Evolutionary conservation across 805 yeast species (phyloP), one percentile per base, ranked within the genome.

Genomic region (Ogataea allantospora): DNA sequence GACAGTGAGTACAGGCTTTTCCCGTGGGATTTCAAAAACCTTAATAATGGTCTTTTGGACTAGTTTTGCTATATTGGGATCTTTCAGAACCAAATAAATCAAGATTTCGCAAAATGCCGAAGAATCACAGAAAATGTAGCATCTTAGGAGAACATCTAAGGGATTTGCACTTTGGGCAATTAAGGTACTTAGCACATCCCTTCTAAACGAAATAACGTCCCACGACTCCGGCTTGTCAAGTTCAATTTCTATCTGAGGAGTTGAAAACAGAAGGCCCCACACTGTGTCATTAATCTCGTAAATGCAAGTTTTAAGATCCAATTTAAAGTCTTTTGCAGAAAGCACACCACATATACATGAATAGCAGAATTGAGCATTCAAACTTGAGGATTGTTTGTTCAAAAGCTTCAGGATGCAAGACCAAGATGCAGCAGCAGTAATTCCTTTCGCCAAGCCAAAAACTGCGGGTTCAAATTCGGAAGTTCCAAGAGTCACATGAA

Each of bases 91-190:
- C 11, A 36, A 17, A 23, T 19, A 30, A 7, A 36, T 33, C 22
- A 36, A 12, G 3, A 36, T 19, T 60, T 28, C 49, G 49, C 21
- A 67, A 22, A 35, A 66, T 35, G 1, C 65, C 31, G 3, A 53
- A 50, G 13, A 57, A 53, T 33, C 67, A 42, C 8, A 62, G 46
- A n/a, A 46, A 43, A 2, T 30, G 23, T 3, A 68, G 58, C 36
- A 64, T 43, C 0, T 39, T 17, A 1, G 66, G 4, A 21, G 9
- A 9, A 4, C 11, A 9, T 21, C 23, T 21, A 21, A 21, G 9
- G 23, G 5, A n/a, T 6, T 7, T 13, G 5, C 27, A 10, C 7
- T 19, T 64, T 51, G 12, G 64, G 55, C 8, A 67, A 42, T 13
- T 57, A 58, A 2, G 66, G 54, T 23, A 43, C 20, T 10, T 47